Conservation (phyloP, 2,329 filamentous ascomycete species). For the Boeremia exigua region DNA sequence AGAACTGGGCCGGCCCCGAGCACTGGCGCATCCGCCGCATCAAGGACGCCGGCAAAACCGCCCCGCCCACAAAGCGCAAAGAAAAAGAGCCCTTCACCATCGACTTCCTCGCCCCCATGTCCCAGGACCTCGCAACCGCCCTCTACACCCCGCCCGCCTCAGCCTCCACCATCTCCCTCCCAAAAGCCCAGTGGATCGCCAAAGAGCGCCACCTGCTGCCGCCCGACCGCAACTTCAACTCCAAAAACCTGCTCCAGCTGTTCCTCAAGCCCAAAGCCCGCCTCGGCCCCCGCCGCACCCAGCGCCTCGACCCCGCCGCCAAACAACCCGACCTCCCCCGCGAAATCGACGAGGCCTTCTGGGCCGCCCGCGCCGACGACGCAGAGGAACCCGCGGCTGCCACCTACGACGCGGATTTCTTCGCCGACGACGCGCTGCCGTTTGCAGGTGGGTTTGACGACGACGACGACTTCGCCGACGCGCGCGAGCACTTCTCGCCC, state of each 20-base stretch:
- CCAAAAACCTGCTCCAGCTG: constrained; percentile 82
- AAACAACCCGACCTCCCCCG: no score
- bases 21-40: constrained; percentile 97
- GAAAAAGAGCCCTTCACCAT: constrained; percentile 98
- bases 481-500: constrained; percentile 78
- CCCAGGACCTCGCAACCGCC: constrained; percentile 71
- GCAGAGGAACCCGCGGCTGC: constrained; percentile 48
- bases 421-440: constrained; percentile 83
- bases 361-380: constrained; percentile 66
- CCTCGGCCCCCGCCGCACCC: constrained; percentile 68
- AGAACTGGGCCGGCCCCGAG: constrained; percentile 98
- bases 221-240: constrained; percentile 98
- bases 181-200: constrained; percentile 94
- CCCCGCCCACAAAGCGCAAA: constrained; percentile 71
- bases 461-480: constrained; percentile 77
- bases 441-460: constrained; percentile 69
- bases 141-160: constrained; percentile 83
- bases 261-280: constrained; percentile 95
- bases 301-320: no score
- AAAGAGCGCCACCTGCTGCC: constrained; percentile 92
- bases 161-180: constrained; percentile 80
- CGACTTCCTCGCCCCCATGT: constrained; percentile 81
- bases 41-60: constrained; percentile 72
- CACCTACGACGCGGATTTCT: constrained; percentile 97
- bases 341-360: constrained; percentile 88